Evolutionary conservation across 176 grass and related monocot genomes (phyloP), one percentile per base, ranked within the genome.

Genomic region (Oryza nivara): DNA sequence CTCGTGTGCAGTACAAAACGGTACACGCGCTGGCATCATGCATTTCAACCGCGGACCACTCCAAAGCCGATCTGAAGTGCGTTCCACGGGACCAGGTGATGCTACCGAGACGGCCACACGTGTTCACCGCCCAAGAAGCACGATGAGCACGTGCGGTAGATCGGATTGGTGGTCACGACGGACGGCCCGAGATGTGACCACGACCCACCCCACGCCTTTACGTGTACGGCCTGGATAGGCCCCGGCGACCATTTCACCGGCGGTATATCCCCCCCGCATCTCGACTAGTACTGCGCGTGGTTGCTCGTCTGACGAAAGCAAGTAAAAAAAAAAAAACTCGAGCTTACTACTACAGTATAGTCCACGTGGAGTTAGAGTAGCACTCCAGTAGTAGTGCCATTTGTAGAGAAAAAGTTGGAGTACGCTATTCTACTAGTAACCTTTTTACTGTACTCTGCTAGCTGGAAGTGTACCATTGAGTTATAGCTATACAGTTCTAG

Each of bases 111-210:
- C 73, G 56, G 4, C 3, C 25, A 67, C 79, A 68, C 84, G 68
- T 68, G 74, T 16, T 22, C 9, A 65, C 38, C 26, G 35, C 30
- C 64, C 76, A 83, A 36, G 68, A 72, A 70, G 68, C 88, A 86
- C 88, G 84, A 86, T 60, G 84, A 83, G 84, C 84, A 90, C 79
- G 84, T 90, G 84, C 74, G 79, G 47, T 26, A 58, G 79, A 35
- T 67, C 16, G 43, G 52, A 58, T 67, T 74, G 79, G 74, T 17
- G 20, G 25, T 12, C 79, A 68, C 80, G 74, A 46, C 72, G 8
- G 38, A 20, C 30, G 79, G 83, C 34, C 79, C 73, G 23, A 12
- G 34, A 41, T n/a, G 32, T n/a, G 73, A 66, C 77, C 9, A 10
- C 40, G 40, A 41, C 40, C 38, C 6, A 40, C 38, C 20, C 6